Percentiles rank a stretch among this genome's conserved stretches.
phyloP scores from a whole-genome alignment of 495 filamentous ascomycete species.

The Penicillium nucicola region DNA sequence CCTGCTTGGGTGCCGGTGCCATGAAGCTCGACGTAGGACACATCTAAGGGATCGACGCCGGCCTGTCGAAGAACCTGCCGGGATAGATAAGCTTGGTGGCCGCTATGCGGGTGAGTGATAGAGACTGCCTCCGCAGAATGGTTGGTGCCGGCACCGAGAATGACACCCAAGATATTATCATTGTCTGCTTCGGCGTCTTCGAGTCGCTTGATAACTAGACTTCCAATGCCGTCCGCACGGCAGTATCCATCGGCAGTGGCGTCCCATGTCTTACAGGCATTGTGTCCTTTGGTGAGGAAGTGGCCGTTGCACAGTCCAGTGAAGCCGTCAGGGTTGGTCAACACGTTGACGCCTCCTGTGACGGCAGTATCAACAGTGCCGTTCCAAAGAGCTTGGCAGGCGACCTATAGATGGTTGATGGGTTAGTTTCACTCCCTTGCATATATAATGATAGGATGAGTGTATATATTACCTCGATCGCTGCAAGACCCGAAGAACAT shows the following conservation, averaged over 20 bases:
- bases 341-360: slow-evolving; percentile 64
- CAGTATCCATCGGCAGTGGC: slow-evolving; percentile 70
- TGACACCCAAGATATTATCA: slow-evolving; percentile 42
- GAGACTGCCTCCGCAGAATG: slow-evolving; percentile 44
- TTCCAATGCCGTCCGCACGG: slow-evolving; percentile 48
- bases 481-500: slow-evolving; percentile 23
- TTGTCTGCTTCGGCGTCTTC: slow-evolving; percentile 46
- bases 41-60: slow-evolving; percentile 45
- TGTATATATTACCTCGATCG: slow-evolving; percentile 52
- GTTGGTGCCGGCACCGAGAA: slow-evolving; percentile 36
- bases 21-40: slow-evolving; percentile 51
- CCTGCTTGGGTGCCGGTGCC: slow-evolving; percentile 46
- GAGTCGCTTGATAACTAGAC: slow-evolving; percentile 42
- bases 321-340: slow-evolving; percentile 69
- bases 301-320: slow-evolving; percentile 64
- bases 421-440: too few relatives aligned
- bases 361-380: slow-evolving; percentile 70
- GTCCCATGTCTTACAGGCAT: slow-evolving; percentile 70
- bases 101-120: slow-evolving; percentile 48
- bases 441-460: too few relatives aligned
- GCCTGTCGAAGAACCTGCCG: slow-evolving; percentile 39
- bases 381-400: slow-evolving; percentile 63
- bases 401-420: slow-evolving; percentile 30
- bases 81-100: slow-evolving; percentile 41
- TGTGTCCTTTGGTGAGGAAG: slow-evolving; percentile 63